Percentiles rank a stretch among this genome's conserved stretches.
Conservation (phyloP, 2,329 filamentous ascomycete species). For the Colletotrichum sojae region DNA sequence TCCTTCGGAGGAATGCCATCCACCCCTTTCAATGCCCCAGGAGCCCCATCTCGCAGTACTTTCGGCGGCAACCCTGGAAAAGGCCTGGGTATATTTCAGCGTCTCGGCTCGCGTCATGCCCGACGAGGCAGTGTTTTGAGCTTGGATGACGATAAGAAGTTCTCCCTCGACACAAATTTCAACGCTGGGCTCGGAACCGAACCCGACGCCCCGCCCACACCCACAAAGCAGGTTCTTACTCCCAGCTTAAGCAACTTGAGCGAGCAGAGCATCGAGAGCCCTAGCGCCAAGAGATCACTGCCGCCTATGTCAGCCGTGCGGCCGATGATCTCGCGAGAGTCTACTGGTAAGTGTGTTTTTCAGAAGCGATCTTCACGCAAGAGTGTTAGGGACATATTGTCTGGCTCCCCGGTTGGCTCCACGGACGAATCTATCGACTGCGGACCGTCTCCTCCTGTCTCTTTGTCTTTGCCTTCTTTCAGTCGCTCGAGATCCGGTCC, state of each 20-base stretch:
- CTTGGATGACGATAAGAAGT: conserved; percentile 80
- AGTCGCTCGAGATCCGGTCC: conserved; percentile 48
- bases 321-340: conserved; percentile 53
- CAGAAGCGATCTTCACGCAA: conserved; percentile 27
- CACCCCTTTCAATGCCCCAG: conserved; percentile 81
- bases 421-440: conserved; percentile 50
- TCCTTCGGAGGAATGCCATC: conserved; percentile 82
- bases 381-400: conserved; percentile 8
- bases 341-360: conserved; percentile 61
- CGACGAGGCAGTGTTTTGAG: conserved; percentile 82
- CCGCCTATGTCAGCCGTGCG: conserved; percentile 58
- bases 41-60: conserved; percentile 60
- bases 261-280: conserved; percentile 60
- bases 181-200: conserved; percentile 58
- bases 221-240: conserved; percentile 79
- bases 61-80: conserved; percentile 69
- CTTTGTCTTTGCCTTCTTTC: conserved; percentile 57
- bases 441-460: conserved; percentile 51
- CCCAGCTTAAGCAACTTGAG: conserved; percentile 57
- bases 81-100: conserved; percentile 77
- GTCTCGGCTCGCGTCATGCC: conserved; percentile 61
- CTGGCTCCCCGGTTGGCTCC: conserved; percentile 43
- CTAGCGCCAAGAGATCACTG: conserved; percentile 62
- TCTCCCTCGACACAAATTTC: conserved; percentile 62
- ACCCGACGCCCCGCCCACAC: conserved; percentile 88